Base-by-base conservation (phyloP, 169 alveolate species). In the Plasmodium relictum region DNA sequence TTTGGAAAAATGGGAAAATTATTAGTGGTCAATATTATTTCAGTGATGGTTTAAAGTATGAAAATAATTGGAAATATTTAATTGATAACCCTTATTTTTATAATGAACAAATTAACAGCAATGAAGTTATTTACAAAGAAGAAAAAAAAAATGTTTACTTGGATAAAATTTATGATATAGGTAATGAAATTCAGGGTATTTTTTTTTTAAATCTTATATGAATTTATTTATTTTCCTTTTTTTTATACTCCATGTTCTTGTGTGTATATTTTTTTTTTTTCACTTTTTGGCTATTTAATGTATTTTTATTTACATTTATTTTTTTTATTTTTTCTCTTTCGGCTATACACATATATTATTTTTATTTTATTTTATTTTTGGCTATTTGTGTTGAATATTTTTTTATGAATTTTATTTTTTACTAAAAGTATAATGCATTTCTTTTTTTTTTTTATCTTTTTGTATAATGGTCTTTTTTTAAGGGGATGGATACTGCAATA, bases 401-500 rank as follows among this genome's bases (percentile, higher is more conserved):
- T 26, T 24, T 22, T 70, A 45, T 44, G 1, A 9, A 22, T 26
- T 71, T 18, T 52, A 52, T 52, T 12, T 26, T 41, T 66, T 10
- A 6, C 14, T 20, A 7, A 42, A 20, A 12, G 18, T 5, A 1
- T 56, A 10, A 16, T 45, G 61, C 7, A 37, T 44, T 74, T 61
- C 20, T 62, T 20, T 62, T 22, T 62, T 10, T 71, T 50, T 24
- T 65, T 26, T 5, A 65, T 65, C n/a, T 65, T 26, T 70, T 70
- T 26, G 74, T 44, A 42, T 48, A 12, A 37, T 65, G 12, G 8
- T 22, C 4, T 5, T 41, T 58, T 41, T 45, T 42, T 52, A 16
- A 78, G 89, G 89, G 48, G 89, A 78, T 69, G 89, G 89, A 37
- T 78, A 78, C 52, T 78, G 76, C 42, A 66, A 78, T 48, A 59